Conservation (phyloP, 176 grass and related monocot genomes). For the Ensete ventricosum region DNA sequence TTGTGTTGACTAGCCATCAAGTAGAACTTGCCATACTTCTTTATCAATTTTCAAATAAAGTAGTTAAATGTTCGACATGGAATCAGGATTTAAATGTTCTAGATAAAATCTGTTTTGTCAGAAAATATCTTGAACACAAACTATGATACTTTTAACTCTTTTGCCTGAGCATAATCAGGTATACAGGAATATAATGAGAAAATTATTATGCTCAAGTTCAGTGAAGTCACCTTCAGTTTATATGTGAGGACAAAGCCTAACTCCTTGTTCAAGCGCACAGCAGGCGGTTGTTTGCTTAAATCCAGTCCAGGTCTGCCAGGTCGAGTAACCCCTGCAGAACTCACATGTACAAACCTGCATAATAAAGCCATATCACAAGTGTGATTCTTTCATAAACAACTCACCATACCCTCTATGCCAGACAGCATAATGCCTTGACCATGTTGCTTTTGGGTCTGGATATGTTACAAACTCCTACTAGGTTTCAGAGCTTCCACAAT, state of each 20-base stretch:
- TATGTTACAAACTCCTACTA: background rate
- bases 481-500: background rate
- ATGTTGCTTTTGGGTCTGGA: background rate
- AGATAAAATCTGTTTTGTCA: too few species aligned
- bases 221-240: constrained; percentile 58
- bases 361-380: constrained; percentile 9
- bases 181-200: background rate
- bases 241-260: constrained; percentile 89
- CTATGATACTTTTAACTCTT: background rate
- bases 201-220: background rate
- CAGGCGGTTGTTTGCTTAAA: constrained; percentile 95
- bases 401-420: background rate
- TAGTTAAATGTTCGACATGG: too few species aligned
- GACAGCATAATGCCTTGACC: background rate
- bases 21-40: too few species aligned
- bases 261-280: constrained; percentile 94
- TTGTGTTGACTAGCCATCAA: too few species aligned
- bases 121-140: too few species aligned
- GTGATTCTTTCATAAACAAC: constrained; percentile 2
- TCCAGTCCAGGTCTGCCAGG: constrained; percentile 87
- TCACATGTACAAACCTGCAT: constrained; percentile 80
- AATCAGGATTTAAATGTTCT: too few species aligned
- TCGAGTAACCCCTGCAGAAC: constrained; percentile 91
- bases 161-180: background rate
- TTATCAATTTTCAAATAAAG: too few species aligned